A percentile compares a stretch with the other conserved stretches of the same genome.
phyloP scores from a whole-genome alignment of 805 yeast genomes.

The Cyberlindnera xylosilytica region DNA sequence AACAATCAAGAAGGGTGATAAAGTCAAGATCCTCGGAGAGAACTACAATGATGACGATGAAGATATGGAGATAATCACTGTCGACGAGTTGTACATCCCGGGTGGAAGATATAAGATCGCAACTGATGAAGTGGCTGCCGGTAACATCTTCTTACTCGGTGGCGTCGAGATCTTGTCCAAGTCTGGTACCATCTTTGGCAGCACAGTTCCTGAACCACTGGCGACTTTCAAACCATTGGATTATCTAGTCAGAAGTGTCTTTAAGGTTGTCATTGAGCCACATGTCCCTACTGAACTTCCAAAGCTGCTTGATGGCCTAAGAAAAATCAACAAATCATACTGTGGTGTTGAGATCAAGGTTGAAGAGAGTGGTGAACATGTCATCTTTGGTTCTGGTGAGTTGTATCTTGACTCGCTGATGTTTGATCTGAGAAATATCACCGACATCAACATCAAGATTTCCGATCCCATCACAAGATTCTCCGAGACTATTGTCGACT shows the following conservation, averaged over 20 bases:
- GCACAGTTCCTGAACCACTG: constrained; percentile 16
- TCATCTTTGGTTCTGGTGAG: constrained; percentile 81
- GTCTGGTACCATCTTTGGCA: constrained; percentile 53
- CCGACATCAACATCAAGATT: constrained; percentile 69
- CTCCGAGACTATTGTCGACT: constrained; percentile 68
- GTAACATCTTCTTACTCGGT: constrained; percentile 63
- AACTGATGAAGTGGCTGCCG: constrained; percentile 52
- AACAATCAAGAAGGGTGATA: constrained; percentile 42
- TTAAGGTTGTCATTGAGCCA: constrained; percentile 84
- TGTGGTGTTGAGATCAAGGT: constrained; percentile 65
- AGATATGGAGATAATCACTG: constrained; percentile 39
- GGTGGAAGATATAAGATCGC: constrained; percentile 70
- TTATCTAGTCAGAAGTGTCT: constrained; percentile 52
- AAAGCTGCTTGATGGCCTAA: constrained; percentile 63
- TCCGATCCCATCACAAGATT: constrained; percentile 83
- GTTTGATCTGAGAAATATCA: constrained; percentile 62
- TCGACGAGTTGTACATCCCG: constrained; percentile 41
- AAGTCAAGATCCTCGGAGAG: constrained; percentile 56
- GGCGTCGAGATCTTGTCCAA: constrained; percentile 64
- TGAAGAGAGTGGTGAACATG: constrained; percentile 88
- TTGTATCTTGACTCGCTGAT: constrained; percentile 79
- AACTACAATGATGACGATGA: constrained; percentile 46
- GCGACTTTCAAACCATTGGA: constrained; percentile 40
- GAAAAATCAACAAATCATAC: constrained; percentile 59
- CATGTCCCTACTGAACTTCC: constrained; percentile 76